Conservation (phyloP, 805 yeast species). For the Candida parachauliodes region DNA sequence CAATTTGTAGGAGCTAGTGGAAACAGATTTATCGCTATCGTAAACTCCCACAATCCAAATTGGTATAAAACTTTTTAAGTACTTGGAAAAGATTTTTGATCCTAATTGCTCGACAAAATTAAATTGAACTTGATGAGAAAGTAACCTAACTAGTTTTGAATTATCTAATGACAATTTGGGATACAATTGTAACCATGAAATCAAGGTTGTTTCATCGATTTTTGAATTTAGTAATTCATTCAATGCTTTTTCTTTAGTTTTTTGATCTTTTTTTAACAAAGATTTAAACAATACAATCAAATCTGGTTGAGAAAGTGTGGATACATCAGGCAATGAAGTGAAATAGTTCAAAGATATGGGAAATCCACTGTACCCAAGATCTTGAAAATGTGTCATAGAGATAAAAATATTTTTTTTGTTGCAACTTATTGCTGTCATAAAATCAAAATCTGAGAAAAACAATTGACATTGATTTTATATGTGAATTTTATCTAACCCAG, state of each 20-base stretch:
- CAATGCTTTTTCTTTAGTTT: constrained; percentile 82
- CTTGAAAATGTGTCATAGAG: constrained; percentile 6
- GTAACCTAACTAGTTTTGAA: constrained; percentile 58
- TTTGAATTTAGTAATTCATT: constrained; percentile 37
- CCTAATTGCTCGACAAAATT: constrained; percentile 43
- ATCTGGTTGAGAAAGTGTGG: constrained; percentile 36
- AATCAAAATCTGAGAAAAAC: neutral
- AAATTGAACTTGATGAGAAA: constrained; percentile 65
- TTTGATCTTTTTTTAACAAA: constrained; percentile 71
- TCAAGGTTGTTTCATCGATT: constrained; percentile 50
- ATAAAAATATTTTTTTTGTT: neutral
- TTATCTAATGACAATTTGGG: constrained; percentile 75
- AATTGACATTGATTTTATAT: too few relatives aligned
- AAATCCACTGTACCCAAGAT: constrained; percentile 32
- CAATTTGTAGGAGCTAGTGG: constrained; percentile 45
- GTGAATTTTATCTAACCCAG: too few relatives aligned
- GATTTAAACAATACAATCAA: constrained; percentile 69
- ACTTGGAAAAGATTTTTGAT: constrained; percentile 55
- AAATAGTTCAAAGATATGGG: constrained; percentile 71
- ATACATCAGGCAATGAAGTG: constrained; percentile 68
- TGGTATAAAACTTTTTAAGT: constrained; percentile 69
- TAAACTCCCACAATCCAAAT: constrained; percentile 67
- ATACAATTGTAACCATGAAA: constrained; percentile 75
- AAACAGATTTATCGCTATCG: constrained; percentile 66
- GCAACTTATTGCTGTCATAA: neutral